Percentiles rank a stretch among this genome's conserved stretches.
These are phyloP conservation scores for Ustilago tritici DNA, from an alignment of 1,284 basidiomycete genomes.

Conservation along the genomic window DNA sequence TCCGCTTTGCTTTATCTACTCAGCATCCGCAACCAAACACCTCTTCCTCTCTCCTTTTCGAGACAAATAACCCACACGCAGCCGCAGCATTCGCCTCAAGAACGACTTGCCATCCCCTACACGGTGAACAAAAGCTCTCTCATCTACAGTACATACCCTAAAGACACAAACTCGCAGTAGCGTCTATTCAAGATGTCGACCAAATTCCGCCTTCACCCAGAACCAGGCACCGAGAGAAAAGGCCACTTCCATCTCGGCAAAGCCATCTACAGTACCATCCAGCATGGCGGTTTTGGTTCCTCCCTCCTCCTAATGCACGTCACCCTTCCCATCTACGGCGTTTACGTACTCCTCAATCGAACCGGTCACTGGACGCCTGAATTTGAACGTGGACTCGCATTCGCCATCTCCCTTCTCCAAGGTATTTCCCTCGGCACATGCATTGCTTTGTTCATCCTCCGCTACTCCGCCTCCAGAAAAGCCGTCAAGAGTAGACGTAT, in stretches of 20 bases:
- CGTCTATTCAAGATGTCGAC: constrained; percentile 17
- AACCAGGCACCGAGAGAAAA: constrained; percentile 27
- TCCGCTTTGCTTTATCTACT: too few species aligned
- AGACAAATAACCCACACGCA: too few species aligned
- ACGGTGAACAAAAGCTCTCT: too few species aligned
- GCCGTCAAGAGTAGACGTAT: constrained; percentile 49
- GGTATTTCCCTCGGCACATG: constrained; percentile 30
- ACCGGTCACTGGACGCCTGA: constrained; percentile 26
- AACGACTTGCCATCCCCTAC: too few species aligned
- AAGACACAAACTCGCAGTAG: too few species aligned
- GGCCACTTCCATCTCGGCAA: constrained; percentile 19
- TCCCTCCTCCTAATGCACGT: constrained; percentile 31
- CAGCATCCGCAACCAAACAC: too few species aligned
- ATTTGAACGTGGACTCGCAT: constrained; percentile 22
- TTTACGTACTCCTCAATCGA: constrained; percentile 32
- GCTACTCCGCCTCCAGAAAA: constrained; percentile 39
- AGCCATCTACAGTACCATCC: constrained; percentile 40
- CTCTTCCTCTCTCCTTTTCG: too few species aligned
- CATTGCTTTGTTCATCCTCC: constrained; percentile 37
- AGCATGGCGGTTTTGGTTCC: constrained; percentile 20
- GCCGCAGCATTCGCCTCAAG: too few species aligned
- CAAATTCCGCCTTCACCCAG: constrained; percentile 44
- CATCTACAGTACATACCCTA: too few species aligned
- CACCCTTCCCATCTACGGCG: constrained; percentile 38
- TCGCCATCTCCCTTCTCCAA: constrained; percentile 33